Percentiles rank a stretch among this genome's conserved stretches.
These are phyloP conservation scores for Anthracocystis setariae DNA, from an alignment of 1,284 basidiomycete genomes.

Conservation along the genomic window DNA sequence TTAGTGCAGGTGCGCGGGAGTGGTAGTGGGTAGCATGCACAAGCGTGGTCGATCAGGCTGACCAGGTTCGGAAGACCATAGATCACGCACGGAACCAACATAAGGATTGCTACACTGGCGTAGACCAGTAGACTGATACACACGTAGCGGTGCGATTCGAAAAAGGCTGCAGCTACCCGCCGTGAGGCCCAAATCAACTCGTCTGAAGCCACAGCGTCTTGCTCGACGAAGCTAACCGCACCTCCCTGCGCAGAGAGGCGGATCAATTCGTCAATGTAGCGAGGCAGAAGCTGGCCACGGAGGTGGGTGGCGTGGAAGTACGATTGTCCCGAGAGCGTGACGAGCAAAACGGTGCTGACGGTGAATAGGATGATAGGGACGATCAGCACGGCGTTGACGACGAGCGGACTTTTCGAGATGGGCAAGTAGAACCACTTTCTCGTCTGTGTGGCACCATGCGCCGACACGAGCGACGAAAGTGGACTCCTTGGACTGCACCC, in stretches of 20 bases:
- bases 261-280: slow-evolving; percentile 1
- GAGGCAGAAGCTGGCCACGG: not conserved
- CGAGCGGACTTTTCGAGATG: not conserved
- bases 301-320: slow-evolving; percentile 2
- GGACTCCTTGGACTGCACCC: slow-evolving; percentile 24
- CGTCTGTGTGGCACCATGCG: not conserved
- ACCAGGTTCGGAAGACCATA: slow-evolving; percentile 21
- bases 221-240: not conserved
- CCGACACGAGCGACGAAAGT: not conserved
- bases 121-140: slow-evolving; percentile 12
- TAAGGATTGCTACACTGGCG: not conserved
- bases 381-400: slow-evolving; percentile 14
- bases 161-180: slow-evolving; percentile 6
- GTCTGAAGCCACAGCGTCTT: not conserved
- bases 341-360: slow-evolving; percentile 5
- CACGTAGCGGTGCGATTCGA: slow-evolving; percentile 7
- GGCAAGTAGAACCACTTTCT: slow-evolving; percentile 14
- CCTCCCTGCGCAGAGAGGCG: not conserved
- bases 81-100: not conserved
- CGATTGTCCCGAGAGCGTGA: not conserved
- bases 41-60: slow-evolving; percentile 12
- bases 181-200: slow-evolving; percentile 16
- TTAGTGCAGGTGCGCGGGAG: slow-evolving; percentile 1
- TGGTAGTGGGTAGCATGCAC: slow-evolving; percentile 1
- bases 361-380: slow-evolving; percentile 11